Conservation (phyloP, 1,284 basidiomycete species). For the Malassezia furfur region DNA sequence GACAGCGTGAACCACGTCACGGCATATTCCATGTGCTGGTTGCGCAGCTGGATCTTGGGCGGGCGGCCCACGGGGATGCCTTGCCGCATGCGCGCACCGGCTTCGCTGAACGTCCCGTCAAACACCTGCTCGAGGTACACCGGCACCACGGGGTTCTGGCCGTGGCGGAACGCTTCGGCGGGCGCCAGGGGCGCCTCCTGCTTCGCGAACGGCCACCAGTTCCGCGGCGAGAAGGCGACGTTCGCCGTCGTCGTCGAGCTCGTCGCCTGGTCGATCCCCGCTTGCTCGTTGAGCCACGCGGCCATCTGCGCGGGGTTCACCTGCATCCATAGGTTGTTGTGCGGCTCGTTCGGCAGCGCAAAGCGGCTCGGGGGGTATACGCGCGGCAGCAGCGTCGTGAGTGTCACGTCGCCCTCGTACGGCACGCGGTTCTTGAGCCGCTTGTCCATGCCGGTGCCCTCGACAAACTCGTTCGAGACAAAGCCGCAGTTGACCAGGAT, state of each 20-base stretch:
- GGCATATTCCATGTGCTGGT: slow-evolving; percentile 90
- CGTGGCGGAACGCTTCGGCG: slow-evolving; percentile 3
- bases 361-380: slow-evolving; percentile 57
- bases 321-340: slow-evolving; percentile 70
- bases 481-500: slow-evolving; percentile 76
- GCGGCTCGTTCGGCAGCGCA: slow-evolving; percentile 76
- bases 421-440: slow-evolving; percentile 18
- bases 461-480: slow-evolving; percentile 52
- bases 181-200: neutral
- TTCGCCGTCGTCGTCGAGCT: neutral
- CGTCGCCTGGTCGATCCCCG: slow-evolving; percentile 50
- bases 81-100: slow-evolving; percentile 57
- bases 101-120: slow-evolving; percentile 66
- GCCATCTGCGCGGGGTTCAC: slow-evolving; percentile 78
- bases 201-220: neutral
- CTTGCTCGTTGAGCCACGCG: slow-evolving; percentile 60
- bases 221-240: neutral
- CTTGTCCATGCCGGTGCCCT: slow-evolving; percentile 41
- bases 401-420: neutral
- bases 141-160: slow-evolving; percentile 45
- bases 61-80: slow-evolving; percentile 78
- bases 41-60: slow-evolving; percentile 77
- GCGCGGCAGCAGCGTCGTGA: slow-evolving; percentile 29
- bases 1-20: slow-evolving; percentile 64
- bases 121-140: slow-evolving; percentile 43